Evolutionary conservation across 2,329 filamentous ascomycete species (phyloP).

Genomic region (Colletotrichum sp.): DNA sequence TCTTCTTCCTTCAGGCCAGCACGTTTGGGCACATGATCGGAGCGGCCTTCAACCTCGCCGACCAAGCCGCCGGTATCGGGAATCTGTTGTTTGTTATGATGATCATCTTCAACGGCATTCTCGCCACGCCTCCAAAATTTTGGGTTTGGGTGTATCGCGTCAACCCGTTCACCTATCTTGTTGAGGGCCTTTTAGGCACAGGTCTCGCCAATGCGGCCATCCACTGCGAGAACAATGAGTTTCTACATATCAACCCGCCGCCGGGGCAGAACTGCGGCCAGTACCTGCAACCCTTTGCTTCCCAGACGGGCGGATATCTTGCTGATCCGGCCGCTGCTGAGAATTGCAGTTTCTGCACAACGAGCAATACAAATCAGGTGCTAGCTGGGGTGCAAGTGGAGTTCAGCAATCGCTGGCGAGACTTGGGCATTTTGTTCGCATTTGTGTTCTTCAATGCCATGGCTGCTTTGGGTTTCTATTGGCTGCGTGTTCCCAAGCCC

Average conservation of each 20-base stretch:
- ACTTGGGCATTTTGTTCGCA: constrained; percentile 59
- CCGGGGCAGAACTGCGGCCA: constrained; percentile 55
- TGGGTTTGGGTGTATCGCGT: constrained; percentile 81
- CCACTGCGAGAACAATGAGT: constrained; percentile 68
- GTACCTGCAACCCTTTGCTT: constrained; percentile 58
- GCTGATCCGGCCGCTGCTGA: constrained; percentile 43
- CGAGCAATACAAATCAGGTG: constrained; percentile 12
- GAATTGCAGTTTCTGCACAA: constrained; percentile 7
- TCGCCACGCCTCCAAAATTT: constrained; percentile 74
- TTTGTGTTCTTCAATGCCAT: constrained; percentile 61
- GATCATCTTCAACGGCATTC: constrained; percentile 74
- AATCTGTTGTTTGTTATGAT: constrained; percentile 67
- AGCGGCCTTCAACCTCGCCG: constrained; percentile 65
- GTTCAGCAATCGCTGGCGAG: constrained; percentile 59
- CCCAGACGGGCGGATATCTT: constrained; percentile 50
- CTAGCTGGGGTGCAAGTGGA: constrained; percentile 37
- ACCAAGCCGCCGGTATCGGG: constrained; percentile 67
- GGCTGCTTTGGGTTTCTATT: constrained; percentile 59
- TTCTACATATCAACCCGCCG: constrained; percentile 65
- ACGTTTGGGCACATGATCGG: constrained; percentile 72
- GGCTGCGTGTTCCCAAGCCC: constrained; percentile 51
- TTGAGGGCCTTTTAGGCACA: constrained; percentile 68
- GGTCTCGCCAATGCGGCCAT: constrained; percentile 67
- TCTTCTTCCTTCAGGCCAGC: constrained; percentile 69
- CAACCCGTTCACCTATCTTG: constrained; percentile 77